phyloP scores from a whole-genome alignment of 768 basidiomycete species.

The Lepiota venenata region DNA sequence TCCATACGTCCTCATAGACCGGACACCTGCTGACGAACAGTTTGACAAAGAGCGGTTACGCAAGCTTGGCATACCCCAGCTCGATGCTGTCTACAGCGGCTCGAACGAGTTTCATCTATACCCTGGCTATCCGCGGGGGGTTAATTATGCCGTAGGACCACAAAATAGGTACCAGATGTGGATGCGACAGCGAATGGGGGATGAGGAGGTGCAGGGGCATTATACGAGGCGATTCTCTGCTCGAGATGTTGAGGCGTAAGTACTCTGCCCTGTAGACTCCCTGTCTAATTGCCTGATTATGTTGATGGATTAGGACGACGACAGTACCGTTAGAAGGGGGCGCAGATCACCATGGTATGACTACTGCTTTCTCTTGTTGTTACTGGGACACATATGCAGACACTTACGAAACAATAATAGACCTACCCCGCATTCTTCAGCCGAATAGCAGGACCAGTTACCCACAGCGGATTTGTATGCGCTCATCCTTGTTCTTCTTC shows the following conservation, averaged over 20 bases:
- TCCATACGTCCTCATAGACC: constrained; percentile 41
- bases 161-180: constrained; percentile 41
- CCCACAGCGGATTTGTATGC: neutral
- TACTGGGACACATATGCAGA: neutral
- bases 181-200: constrained; percentile 26
- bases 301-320: constrained; percentile 34
- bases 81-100: constrained; percentile 30
- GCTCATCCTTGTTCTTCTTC: neutral
- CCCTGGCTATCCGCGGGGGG: constrained; percentile 47
- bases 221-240: constrained; percentile 44
- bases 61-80: constrained; percentile 39
- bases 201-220: constrained; percentile 46
- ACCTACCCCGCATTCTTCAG: constrained; percentile 38
- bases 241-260: constrained; percentile 50
- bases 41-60: constrained; percentile 26
- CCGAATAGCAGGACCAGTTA: constrained; percentile 22
- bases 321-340: constrained; percentile 49
- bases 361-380: constrained; percentile 2
- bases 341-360: constrained; percentile 51
- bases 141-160: constrained; percentile 40
- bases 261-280: constrained; percentile 6
- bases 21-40: constrained; percentile 18
- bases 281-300: neutral
- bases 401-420: constrained; percentile 21
- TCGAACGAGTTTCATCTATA: constrained; percentile 15